Evolutionary conservation across 2,329 filamentous ascomycete species (phyloP), one percentile per base, ranked within the genome.

Genomic region (Apiospora arundinis): DNA sequence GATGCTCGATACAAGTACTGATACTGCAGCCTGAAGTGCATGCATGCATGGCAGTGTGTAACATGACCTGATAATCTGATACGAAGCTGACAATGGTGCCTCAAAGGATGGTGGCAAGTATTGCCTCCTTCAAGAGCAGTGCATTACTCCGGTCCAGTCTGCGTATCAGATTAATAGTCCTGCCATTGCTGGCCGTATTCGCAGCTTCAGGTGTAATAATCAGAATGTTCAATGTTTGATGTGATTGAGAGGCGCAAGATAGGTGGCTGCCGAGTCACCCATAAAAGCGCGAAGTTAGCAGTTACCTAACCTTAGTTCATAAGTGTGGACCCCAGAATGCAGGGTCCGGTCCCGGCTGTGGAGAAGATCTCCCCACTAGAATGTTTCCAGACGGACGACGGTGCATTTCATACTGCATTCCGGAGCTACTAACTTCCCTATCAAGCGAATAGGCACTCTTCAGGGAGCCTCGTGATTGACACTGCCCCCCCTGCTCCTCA

Each of bases 1-100:
- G n/a, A n/a, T n/a, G n/a, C n/a, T n/a, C n/a, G n/a, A n/a, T n/a
- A n/a, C n/a, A n/a, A n/a, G n/a, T n/a, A n/a, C n/a, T n/a, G n/a
- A n/a, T n/a, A n/a, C 16, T 45, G 42, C 42, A 12, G 49, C 49
- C 49, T 56, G 42, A 11, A 14, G 40, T 9, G 42, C 4, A 18
- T 45, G 14, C 42, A 45, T 45, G 16, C 42, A 45, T 45, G 16
- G 9, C 12, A 45, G 42, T 14, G 49, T 56, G 7, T 37, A 37
- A 60, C 52, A 60, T 37, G 52, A 60, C 52, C 52, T 37, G 25
- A 60, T 18, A 60, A 60, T 16, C 16, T 37, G 52, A 60, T 60
- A 60, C 16, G 52, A 60, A 37, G 52, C 23, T 32, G 49, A 28
- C 32, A 32, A n/a, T 37, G 52, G 21, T 37, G 25, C 28, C 16